Evolutionary conservation across 2,329 filamentous ascomycete species (phyloP), one percentile per base, ranked within the genome.

Genomic region (Microdochium bolleyi): DNA sequence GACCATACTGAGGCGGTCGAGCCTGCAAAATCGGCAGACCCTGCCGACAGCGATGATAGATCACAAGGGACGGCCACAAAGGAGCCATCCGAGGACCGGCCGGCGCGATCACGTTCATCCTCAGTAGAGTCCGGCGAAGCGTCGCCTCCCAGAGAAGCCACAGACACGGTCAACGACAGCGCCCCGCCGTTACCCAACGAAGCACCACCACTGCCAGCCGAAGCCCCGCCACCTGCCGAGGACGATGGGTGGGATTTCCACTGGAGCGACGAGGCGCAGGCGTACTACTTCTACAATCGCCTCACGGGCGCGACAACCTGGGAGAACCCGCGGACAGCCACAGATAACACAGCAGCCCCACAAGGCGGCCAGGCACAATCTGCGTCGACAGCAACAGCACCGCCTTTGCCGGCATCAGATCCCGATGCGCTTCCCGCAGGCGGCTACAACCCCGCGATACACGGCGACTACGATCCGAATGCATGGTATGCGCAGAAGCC

Each of bases 401-500:
- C 65, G 8, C 61, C 61, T 9, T 59, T 60, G 11, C 69, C 67
- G 5, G 58, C 64, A 52, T 65, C 67, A 54, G 68, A 70, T 55
- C 67, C 53, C 51, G 72, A 60, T 48, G 41, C 41, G 19, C 41
- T 46, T 22, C 72, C 80, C 22, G 80, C 78, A 4, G 85, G 86
- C 54, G 91, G 92, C 56, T 99, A 99, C 73, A 96, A 97, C 66
- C 94, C 94, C 1, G 88, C 90, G 24, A 92, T 99, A 48, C 94
- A 99, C 67, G 94, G 94, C 61, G 88, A 92, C 72, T 99, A 96
- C 74, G 94, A 99, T 63, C 91, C 92, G 3, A 94, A 86, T 55
- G 92, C 94, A n/a, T 88, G 91, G 74, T 99, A 99, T 67, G 92
- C 94, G 11, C 59, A 62, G 49, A 66, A 67, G 10, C 61, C 65